These are phyloP conservation scores for Penicillium nordicum DNA, from an alignment of 2,329 filamentous ascomycete genomes.

Conservation along the genomic window DNA sequence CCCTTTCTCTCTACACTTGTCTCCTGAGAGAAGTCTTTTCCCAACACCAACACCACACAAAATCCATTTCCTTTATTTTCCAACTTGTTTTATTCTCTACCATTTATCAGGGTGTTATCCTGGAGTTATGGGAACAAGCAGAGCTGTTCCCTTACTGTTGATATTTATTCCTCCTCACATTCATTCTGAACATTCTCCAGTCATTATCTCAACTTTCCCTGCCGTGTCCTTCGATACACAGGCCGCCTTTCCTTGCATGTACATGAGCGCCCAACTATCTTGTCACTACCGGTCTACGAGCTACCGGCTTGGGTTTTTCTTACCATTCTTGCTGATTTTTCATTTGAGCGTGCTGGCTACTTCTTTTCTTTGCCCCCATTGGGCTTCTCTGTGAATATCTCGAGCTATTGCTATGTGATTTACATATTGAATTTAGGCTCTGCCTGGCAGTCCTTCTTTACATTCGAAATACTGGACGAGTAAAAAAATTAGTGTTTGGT, in stretches of 20 bases:
- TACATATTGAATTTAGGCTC: not conserved
- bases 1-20: not conserved
- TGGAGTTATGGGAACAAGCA: not conserved
- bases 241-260: slow-evolving; percentile 18
- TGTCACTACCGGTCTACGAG: slow-evolving; percentile 13
- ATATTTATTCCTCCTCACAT: not conserved
- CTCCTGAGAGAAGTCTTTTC: not conserved
- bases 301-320: slow-evolving; percentile 3
- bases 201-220: not conserved
- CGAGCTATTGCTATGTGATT: not conserved
- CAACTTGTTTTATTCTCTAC: not conserved
- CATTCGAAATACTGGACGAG: not conserved
- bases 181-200: not conserved
- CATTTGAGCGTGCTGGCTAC: not conserved
- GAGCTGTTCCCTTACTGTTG: not conserved
- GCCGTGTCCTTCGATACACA: not conserved
- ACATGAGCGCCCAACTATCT: slow-evolving; percentile 21
- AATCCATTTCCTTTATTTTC: not conserved
- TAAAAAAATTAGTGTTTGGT: too few species aligned
- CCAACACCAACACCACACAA: not conserved
- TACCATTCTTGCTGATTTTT: slow-evolving; percentile 9
- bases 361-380: not conserved
- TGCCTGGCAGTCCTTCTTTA: not conserved
- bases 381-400: slow-evolving; percentile 1
- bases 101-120: not conserved